Evolutionary conservation across 148 eudicot genomes (phyloP).

Genomic region (Silene uniflora): DNA sequence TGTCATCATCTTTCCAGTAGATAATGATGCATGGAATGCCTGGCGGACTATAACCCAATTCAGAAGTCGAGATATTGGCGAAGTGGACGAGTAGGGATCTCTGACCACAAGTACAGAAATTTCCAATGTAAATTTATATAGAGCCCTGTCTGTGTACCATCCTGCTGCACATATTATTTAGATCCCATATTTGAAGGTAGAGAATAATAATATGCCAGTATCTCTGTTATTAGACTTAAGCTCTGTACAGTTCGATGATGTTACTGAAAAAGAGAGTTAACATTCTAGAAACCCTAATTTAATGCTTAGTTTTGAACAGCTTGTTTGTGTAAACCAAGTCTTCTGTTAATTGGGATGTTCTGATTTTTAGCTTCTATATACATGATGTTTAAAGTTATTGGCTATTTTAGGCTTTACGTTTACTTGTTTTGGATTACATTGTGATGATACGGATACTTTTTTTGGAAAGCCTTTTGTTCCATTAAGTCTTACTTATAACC

Average conservation of each 20-base stretch:
- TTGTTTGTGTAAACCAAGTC: too few relatives aligned
- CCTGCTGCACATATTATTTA: conserved; percentile 20
- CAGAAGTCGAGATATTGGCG: conserved; percentile 28
- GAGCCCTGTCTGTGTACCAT: conserved; percentile 16
- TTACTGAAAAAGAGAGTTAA: conserved; percentile 4
- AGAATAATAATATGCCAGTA: background rate
- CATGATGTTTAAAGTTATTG: too few relatives aligned
- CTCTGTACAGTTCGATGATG: conserved; percentile 22
- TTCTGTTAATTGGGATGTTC: too few relatives aligned
- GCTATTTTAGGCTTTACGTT: too few relatives aligned
- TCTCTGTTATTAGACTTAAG: conserved; percentile 20
- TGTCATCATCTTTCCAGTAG: conserved; percentile 14
- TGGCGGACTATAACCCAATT: conserved; percentile 29
- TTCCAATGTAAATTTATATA: conserved; percentile 26
- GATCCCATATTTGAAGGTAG: too few relatives aligned
- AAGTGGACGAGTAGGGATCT: conserved; percentile 4
- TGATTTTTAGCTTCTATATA: too few relatives aligned
- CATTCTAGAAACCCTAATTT: background rate
- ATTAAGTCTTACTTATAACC: too few relatives aligned
- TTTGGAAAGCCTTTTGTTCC: too few relatives aligned
- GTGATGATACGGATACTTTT: too few relatives aligned
- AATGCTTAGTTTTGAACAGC: too few relatives aligned
- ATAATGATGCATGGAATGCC: conserved; percentile 24
- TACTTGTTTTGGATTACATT: too few relatives aligned
- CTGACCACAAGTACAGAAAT: conserved; percentile 21